These are phyloP conservation scores for Ustilago vetiveriae DNA, from an alignment of 1,284 basidiomycete species.

Conservation along the genomic window DNA sequence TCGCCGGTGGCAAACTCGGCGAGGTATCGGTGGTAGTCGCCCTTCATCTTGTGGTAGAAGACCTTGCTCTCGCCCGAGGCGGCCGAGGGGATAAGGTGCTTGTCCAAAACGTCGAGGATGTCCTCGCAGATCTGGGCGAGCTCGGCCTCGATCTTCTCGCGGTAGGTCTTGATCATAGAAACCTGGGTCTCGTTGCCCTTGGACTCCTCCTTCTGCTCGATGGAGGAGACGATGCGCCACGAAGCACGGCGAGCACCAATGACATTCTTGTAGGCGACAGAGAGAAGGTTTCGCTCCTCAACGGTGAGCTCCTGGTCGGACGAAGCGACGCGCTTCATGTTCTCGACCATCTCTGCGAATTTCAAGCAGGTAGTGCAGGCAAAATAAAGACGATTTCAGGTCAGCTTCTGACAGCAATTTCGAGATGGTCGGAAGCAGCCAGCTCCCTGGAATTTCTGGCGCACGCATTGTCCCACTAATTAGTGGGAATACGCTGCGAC, in stretches of 20 bases:
- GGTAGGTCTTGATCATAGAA: slow-evolving; percentile 97
- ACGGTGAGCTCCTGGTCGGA: slow-evolving; percentile 81
- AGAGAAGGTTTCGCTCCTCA: slow-evolving; percentile 98
- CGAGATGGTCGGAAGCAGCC: neutral
- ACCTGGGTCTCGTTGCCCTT: slow-evolving; percentile 99
- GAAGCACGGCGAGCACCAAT: slow-evolving; percentile 98
- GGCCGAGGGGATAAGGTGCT: slow-evolving; percentile 98
- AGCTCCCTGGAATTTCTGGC: too few relatives aligned
- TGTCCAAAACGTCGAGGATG: slow-evolving; percentile 97
- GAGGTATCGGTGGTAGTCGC: slow-evolving; percentile 99
- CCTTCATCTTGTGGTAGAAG: slow-evolving; percentile 99
- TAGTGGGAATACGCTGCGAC: too few relatives aligned
- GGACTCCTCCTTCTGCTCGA: slow-evolving; percentile 99
- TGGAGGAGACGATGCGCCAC: slow-evolving; percentile 98
- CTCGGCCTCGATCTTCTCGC: slow-evolving; percentile 96
- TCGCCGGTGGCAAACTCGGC: slow-evolving; percentile 99
- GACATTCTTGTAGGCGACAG: slow-evolving; percentile 99
- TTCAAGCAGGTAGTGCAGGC: neutral
- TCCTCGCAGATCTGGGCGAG: slow-evolving; percentile 99
- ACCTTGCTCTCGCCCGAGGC: slow-evolving; percentile 99
- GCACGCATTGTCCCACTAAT: too few relatives aligned
- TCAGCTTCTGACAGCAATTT: neutral
- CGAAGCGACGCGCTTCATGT: slow-evolving; percentile 68
- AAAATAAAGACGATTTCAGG: neutral
- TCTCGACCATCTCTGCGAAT: slow-evolving; percentile 66